Conservation (phyloP, 331 rosid species). For the Quercus lobata region DNA sequence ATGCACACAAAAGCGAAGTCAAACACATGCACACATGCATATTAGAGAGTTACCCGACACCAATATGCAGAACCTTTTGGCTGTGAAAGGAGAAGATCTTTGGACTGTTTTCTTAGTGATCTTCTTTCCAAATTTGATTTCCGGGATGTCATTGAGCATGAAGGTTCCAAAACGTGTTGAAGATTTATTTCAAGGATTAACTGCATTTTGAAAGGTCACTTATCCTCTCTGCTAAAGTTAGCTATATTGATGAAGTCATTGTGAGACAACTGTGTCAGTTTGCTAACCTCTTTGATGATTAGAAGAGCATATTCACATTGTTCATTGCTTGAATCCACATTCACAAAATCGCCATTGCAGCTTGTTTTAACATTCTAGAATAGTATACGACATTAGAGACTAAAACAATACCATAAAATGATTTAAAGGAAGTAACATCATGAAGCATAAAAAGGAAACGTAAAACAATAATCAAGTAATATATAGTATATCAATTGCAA, state of each 20-base stretch:
- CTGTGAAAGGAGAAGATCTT: background rate
- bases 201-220: slow-evolving; percentile 17
- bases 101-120: background rate
- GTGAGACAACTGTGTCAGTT: background rate
- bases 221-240: background rate
- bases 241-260: background rate
- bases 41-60: background rate
- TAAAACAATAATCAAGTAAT: background rate
- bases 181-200: slow-evolving; percentile 25
- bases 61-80: background rate
- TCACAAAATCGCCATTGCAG: slow-evolving; percentile 1
- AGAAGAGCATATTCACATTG: background rate
- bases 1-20: too few species aligned
- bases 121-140: background rate
- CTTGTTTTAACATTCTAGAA: background rate
- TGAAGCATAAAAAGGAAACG: background rate
- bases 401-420: background rate
- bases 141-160: background rate
- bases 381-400: background rate
- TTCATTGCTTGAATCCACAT: background rate
- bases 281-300: background rate
- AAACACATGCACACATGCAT: background rate
- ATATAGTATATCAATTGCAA: too few species aligned
- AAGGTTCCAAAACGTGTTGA: slow-evolving; percentile 33
- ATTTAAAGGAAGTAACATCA: background rate